Evolutionary conservation across 176 grass and related monocot species (phyloP), one percentile per base, ranked within the genome.

Genomic region (Eremochloa ophiuroides): DNA sequence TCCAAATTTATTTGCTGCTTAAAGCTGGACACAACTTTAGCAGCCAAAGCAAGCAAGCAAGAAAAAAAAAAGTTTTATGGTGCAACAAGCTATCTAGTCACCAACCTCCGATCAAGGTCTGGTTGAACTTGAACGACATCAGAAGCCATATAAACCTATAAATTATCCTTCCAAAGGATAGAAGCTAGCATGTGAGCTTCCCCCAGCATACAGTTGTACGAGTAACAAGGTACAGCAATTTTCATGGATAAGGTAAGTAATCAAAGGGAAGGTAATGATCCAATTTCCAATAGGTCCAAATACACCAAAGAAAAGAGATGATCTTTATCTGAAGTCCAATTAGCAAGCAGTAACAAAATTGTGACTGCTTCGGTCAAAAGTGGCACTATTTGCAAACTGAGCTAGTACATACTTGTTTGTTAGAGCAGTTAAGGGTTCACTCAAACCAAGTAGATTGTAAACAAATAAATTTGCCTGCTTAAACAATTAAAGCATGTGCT

Each of bases 381-480:
- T 47, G 18, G n/a, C 18, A 31, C 22, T 65, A 31, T 35, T 33
- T 65, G 42, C 41, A 78, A 65, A 78, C 10, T 29, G 50, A 59
- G 20, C 30, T 56, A 15, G 6, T 22, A 31, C 18, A 44, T 10
- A 66, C 5, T 22, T 64, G 44, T 30, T 60, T 86, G 44, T 56
- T 75, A 81, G 23, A 74, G 6, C 28, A 66, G 12, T 37, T 8
- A 80, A 86, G 42, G 46, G 12, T 81, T 37, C 73, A 13, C 9
- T 41, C 66, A 20, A 78, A 50, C 41, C 16, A 55, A 50, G 15
- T 15, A 72, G 30, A 79, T 71, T 41, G 62, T 53, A 65, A 85
- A 61, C 17, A 37, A 80, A 69, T 15, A 50, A 78, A 38, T 43
- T 7, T 11, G 11, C 8, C 56, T 42, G 44, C 25, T 65, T 73